These are phyloP conservation scores for Ophiostoma piceae DNA, from an alignment of 2,329 filamentous ascomycete species.

Conservation along the genomic window DNA sequence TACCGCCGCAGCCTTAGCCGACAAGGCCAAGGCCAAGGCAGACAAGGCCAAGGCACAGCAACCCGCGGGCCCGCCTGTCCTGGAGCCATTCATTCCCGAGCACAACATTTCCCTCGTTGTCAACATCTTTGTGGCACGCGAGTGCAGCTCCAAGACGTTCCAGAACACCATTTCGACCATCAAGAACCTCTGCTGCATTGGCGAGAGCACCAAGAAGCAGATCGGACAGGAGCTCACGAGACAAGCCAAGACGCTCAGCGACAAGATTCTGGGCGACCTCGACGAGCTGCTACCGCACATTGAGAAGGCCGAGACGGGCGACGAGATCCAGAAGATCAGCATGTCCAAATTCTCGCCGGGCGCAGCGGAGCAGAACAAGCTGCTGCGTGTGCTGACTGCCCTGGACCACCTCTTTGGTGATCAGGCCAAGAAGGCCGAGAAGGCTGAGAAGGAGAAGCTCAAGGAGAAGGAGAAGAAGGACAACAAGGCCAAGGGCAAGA, in stretches of 20 bases:
- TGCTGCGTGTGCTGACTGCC: conserved; percentile 85
- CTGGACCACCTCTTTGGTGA: conserved; percentile 93
- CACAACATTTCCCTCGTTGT: conserved; percentile 91
- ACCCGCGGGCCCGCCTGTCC: conserved; percentile 48
- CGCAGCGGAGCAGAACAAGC: conserved; percentile 92
- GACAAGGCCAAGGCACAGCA: conserved; percentile 32
- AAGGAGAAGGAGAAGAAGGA: neutral
- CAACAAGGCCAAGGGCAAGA: conserved; percentile 30
- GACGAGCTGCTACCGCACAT: conserved; percentile 82
- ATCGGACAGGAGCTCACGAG: conserved; percentile 91
- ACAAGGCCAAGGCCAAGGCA: conserved; percentile 3
- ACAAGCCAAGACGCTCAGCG: conserved; percentile 78
- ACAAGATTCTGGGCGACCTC: conserved; percentile 78
- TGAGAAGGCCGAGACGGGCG: conserved; percentile 76
- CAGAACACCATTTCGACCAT: conserved; percentile 97
- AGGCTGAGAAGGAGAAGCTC: neutral
- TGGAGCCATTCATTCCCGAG: conserved; percentile 79
- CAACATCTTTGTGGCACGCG: conserved; percentile 89
- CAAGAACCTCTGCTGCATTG: conserved; percentile 92
- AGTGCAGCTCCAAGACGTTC: conserved; percentile 97
- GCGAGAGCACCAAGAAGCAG: conserved; percentile 79
- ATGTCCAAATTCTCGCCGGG: conserved; percentile 93
- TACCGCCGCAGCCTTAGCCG: neutral
- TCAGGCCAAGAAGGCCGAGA: conserved; percentile 54
- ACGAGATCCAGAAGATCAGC: conserved; percentile 91